Base-by-base conservation (phyloP, 148 eudicot species). In the Oxyria digyna region DNA sequence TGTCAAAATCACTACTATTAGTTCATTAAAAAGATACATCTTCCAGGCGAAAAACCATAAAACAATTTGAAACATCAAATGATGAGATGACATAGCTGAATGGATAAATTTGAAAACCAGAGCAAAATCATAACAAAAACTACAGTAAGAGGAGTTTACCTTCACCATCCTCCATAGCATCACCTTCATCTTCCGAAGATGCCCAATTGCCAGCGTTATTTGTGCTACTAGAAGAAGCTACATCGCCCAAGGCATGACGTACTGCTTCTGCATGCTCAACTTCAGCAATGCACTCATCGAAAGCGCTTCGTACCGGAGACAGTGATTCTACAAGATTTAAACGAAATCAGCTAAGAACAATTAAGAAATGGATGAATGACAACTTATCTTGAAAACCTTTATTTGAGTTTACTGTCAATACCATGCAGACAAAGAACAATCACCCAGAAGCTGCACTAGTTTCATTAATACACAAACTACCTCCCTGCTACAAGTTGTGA, bases 181-280 rank as follows among this genome's bases (percentile, higher is more conserved):
- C 96, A 38, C 81, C 85, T 66, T 90, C 97, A 62, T 94, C 98
- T 69, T 88, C 97, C 68, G 97, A 90, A 11, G 98, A 83, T 10
- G 89, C 78, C 98, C 97, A 94, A 67, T 85, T 79, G 69, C 74
- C 79, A 18, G 72, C 27, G 54, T 62, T 79, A 27, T 75, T 76
- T 62, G 80, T 73, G 37, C 37, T 33, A 72, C 86, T 84, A 37
- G 93, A 85, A 81, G 97, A 81, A 71, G 85, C 91, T 45, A 81
- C 86, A 69, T 85, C 91, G 75, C 76, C 74, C 80, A 90, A 80
- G 35, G 92, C 96, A 62, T 87, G 79, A 49, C 85, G 77, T 37
- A 84, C 74, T 69, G 88, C 88, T 72, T 87, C 91, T n/a, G 90
- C 91, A 73, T 84, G 81, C 71, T 79, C 74, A 75, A 78, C 78